These are phyloP conservation scores for Pythium scleroteichum DNA, from an alignment of 352 stramenopile genomes.

Conservation along the genomic window DNA sequence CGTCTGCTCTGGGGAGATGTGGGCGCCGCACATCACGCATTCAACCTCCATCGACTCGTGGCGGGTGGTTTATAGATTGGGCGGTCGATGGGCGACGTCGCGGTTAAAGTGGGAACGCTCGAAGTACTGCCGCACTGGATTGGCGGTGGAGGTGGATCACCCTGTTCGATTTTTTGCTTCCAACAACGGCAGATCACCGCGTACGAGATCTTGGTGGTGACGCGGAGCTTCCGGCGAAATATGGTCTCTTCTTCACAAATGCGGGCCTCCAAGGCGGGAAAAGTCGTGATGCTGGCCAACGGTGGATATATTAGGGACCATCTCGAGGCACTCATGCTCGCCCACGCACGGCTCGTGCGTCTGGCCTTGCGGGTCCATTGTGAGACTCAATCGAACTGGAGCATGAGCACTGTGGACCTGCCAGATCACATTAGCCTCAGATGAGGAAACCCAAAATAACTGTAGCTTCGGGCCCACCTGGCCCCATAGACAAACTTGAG, in stretches of 20 bases:
- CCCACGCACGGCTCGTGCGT: background rate
- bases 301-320: constrained; percentile 12
- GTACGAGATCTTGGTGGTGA: constrained; percentile 10
- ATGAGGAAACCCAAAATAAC: background rate
- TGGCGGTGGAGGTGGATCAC: constrained; percentile 6
- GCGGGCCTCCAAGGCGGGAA: background rate
- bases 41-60: constrained; percentile 10
- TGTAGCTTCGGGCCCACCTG: background rate
- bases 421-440: background rate
- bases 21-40: constrained; percentile 17
- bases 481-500: background rate
- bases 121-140: constrained; percentile 26
- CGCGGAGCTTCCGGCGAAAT: background rate
- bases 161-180: constrained; percentile 18
- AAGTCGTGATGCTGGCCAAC: constrained; percentile 12
- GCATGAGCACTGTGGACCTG: background rate
- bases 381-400: constrained; percentile 9
- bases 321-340: constrained; percentile 16
- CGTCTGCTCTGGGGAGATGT: constrained; percentile 9
- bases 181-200: constrained; percentile 3
- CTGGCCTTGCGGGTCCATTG: background rate
- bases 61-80: constrained; percentile 2
- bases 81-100: background rate
- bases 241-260: background rate
- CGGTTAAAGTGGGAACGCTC: constrained; percentile 1